Base-by-base conservation (phyloP, 2,329 filamentous ascomycete species). In the Sporothrix luriei region DNA sequence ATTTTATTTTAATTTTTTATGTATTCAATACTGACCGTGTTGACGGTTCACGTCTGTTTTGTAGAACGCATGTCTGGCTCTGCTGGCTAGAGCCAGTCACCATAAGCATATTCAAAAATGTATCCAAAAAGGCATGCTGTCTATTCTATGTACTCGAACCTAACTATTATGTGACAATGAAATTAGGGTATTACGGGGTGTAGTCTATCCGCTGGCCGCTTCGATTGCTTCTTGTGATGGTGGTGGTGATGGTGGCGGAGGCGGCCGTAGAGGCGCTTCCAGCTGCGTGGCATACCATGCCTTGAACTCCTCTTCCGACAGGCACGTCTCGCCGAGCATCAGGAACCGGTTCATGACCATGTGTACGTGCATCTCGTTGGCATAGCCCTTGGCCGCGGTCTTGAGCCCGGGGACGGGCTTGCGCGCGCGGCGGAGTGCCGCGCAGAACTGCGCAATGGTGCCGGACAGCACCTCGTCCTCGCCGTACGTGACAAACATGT, bases 281-380 rank as follows among this genome's bases (percentile, higher is more conserved):
- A 57, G 16, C 21, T 54, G 81, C 78, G 79, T 11, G 33, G 21
- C n/a, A 3, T 61, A 33, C 68, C 68, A 69, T 11, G 48, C 46
- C 7, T 24, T 29, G 40, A 69, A 66, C 13, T 66, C 51, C 14
- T 52, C 26, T n/a, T 69, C 68, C 3, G 68, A 69, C 14, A 43
- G 29, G 62, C 62, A 69, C 16, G 26, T 26, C n/a, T 57, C 52
- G 54, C 66, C 66, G 21, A 69, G 54, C 9, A 33, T 33, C 2
- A 69, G 43, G 26, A 69, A 61, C 11, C 68, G 68, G 54, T 66
- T 69, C 68, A 69, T 69, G 33, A 69, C 21, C 62, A 66, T 69
- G 46, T 67, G 62, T 7, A 66, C 68, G 54, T 69, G 68, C 21
- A 69, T 19, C 33, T 69, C 68, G 62, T 38, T 48, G 19, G 51